Evolutionary conservation across 2,329 filamentous ascomycete genomes (phyloP).

Genomic region (Aaosphaeria arxii): DNA sequence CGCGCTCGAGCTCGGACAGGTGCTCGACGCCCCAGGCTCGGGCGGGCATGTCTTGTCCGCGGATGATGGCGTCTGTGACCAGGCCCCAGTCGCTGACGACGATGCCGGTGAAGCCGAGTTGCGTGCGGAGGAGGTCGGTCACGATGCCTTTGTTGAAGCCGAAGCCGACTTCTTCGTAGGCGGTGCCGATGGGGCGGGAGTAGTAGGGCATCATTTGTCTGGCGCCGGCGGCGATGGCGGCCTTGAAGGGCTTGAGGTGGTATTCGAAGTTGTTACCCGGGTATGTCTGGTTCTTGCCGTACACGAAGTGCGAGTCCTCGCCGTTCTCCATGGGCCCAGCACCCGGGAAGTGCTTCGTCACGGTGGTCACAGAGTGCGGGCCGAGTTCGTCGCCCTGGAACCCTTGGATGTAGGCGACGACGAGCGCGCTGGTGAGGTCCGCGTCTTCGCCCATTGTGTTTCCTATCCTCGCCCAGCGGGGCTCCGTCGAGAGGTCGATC

Average conservation of each 20-base stretch:
- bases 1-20: constrained; percentile 43
- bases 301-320: constrained; percentile 53
- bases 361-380: constrained; percentile 43
- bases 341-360: constrained; percentile 56
- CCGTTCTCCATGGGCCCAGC: constrained; percentile 49
- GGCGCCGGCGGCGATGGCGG: constrained; percentile 49
- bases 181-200: constrained; percentile 46
- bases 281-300: constrained; percentile 51
- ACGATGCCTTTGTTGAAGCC: constrained; percentile 53
- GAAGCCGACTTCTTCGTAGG: constrained; percentile 49
- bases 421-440: constrained; percentile 33
- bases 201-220: constrained; percentile 55
- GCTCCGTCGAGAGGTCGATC: constrained; percentile 52
- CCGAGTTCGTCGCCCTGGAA: constrained; percentile 49
- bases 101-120: constrained; percentile 53
- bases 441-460: constrained; percentile 52
- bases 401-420: constrained; percentile 48
- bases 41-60: constrained; percentile 46
- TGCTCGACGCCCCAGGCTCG: constrained; percentile 52
- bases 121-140: constrained; percentile 46
- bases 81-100: constrained; percentile 54
- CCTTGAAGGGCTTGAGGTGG: constrained; percentile 51
- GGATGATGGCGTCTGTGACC: constrained; percentile 45
- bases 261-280: constrained; percentile 52
- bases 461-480: constrained; percentile 48